These are phyloP conservation scores for Fraxinus cuspidata DNA, from an alignment of 257 asterid species.

Conservation along the genomic window DNA sequence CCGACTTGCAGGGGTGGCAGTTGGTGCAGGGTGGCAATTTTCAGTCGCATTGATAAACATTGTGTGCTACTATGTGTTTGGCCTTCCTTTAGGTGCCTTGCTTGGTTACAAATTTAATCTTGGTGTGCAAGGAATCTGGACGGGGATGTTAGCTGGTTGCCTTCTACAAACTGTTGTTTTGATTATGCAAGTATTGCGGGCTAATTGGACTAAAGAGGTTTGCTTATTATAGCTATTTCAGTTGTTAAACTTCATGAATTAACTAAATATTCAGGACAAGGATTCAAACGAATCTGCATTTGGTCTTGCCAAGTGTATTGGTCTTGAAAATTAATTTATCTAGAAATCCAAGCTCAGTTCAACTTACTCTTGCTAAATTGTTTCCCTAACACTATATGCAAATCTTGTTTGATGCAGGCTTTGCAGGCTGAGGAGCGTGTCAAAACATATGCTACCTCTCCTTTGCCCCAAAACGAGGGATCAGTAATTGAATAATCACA, in stretches of 20 bases:
- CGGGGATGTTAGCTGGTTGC: conserved; percentile 74
- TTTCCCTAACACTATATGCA: neutral
- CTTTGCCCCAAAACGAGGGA: conserved; percentile 37
- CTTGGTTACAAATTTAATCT: conserved; percentile 61
- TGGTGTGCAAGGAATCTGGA: conserved; percentile 80
- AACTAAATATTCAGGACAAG: neutral
- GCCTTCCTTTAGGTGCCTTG: conserved; percentile 80
- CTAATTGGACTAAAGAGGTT: conserved; percentile 76
- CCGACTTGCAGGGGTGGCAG: conserved; percentile 71
- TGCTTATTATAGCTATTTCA: neutral
- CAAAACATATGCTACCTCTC: conserved; percentile 25
- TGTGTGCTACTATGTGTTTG: conserved; percentile 58
- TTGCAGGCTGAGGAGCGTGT: conserved; percentile 57
- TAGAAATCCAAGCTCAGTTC: neutral
- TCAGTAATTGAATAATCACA: conserved; percentile 24
- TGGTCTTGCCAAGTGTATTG: neutral
- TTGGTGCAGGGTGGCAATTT: conserved; percentile 90
- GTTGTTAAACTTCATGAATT: neutral
- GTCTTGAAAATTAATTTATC: conserved; percentile 16
- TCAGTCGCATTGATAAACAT: conserved; percentile 70
- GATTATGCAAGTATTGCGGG: conserved; percentile 34
- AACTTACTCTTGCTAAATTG: neutral
- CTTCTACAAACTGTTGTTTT: conserved; percentile 64
- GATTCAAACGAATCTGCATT: neutral
- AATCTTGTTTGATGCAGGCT: conserved; percentile 47